These are phyloP conservation scores for Apophysomyces variabilis DNA, from an alignment of 371 early-diverging fungal species.

Conservation along the genomic window DNA sequence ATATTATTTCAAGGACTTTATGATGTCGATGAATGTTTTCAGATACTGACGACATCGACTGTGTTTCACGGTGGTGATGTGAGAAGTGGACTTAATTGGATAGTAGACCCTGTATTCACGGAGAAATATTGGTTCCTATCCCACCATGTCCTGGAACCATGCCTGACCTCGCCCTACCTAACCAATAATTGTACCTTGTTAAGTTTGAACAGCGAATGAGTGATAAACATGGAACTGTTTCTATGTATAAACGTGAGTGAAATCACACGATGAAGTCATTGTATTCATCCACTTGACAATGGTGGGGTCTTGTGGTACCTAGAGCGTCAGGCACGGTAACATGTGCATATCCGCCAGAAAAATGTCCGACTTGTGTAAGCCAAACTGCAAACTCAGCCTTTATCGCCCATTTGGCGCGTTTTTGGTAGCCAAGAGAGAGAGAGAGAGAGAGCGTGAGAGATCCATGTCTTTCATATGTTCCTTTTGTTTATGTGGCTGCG, in stretches of 20 bases:
- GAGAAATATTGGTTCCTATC: conserved; percentile 57
- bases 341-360: not conserved
- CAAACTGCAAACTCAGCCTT: not conserved
- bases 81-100: conserved; percentile 53
- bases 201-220: not conserved
- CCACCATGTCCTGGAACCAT: conserved; percentile 17
- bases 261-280: conserved; percentile 7
- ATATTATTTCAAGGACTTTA: conserved; percentile 50
- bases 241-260: not conserved
- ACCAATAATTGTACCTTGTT: not conserved
- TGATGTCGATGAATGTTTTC: conserved; percentile 46
- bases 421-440: too few relatives aligned
- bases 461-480: too few relatives aligned
- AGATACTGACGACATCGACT: conserved; percentile 42
- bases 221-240: not conserved
- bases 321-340: not conserved
- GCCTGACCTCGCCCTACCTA: not conserved
- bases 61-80: conserved; percentile 59
- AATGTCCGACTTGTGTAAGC: not conserved
- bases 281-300: conserved; percentile 4
- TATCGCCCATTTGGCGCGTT: not conserved
- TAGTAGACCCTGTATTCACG: conserved; percentile 41
- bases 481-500: too few relatives aligned
- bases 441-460: too few relatives aligned
- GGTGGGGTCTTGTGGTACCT: conserved; percentile 4